Evolutionary conservation across 148 eudicot species (phyloP).

Genomic region (Mesembryanthemum crystallinum): DNA sequence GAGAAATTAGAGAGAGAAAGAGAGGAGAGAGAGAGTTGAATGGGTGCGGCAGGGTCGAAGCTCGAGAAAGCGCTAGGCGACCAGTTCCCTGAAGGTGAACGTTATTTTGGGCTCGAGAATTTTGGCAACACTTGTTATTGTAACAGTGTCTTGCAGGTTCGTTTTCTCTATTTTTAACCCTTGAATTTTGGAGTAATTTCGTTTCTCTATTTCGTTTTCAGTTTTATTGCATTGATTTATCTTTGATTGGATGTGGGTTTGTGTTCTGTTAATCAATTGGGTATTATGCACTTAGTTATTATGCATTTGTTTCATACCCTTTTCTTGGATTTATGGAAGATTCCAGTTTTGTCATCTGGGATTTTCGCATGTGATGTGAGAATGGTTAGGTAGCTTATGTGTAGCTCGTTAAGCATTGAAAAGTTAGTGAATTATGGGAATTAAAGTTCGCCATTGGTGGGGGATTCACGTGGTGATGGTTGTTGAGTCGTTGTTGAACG

Average conservation of each 20-base stretch:
- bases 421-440: background rate
- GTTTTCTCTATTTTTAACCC: background rate
- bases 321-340: conserved; percentile 17
- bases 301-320: background rate
- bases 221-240: background rate
- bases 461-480: background rate
- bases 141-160: conserved; percentile 78
- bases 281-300: background rate
- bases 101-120: conserved; percentile 81
- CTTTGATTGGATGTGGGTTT: background rate
- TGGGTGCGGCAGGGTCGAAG: conserved; percentile 87
- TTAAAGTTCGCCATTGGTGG: background rate
- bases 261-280: too few relatives aligned
- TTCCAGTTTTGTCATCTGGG: background rate
- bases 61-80: conserved; percentile 91
- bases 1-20: conserved; percentile 5
- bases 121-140: conserved; percentile 91
- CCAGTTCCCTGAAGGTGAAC: conserved; percentile 89
- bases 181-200: background rate
- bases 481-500: background rate
- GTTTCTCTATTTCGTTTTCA: background rate
- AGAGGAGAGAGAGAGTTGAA: conserved; percentile 36
- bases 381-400: background rate
- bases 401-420: background rate
- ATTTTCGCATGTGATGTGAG: background rate